A percentile compares a stretch with the other conserved stretches of the same genome.
phyloP scores from a whole-genome alignment of 371 early-diverging fungal species.

The Circinella umbellata region DNA sequence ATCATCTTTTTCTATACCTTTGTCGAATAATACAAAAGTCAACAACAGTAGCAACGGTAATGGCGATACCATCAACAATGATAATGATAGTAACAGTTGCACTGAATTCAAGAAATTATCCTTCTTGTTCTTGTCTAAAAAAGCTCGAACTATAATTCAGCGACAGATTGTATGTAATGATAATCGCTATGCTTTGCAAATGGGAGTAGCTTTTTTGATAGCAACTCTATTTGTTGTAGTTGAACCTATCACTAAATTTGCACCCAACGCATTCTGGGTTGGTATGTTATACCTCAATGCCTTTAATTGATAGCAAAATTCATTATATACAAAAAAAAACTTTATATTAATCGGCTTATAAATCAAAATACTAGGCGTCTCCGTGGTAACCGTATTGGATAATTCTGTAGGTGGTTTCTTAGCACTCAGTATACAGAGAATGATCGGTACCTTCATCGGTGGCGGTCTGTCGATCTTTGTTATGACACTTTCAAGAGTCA shows the following conservation, averaged over 20 bases:
- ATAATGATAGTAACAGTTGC: too few relatives aligned
- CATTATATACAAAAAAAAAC: neutral
- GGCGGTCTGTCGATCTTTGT: slow-evolving; percentile 34
- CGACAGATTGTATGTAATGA: slow-evolving; percentile 12
- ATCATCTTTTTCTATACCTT: too few relatives aligned
- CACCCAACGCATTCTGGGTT: slow-evolving; percentile 27
- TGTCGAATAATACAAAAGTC: too few relatives aligned
- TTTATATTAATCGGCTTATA: neutral
- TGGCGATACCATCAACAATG: too few relatives aligned
- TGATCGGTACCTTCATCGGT: slow-evolving; percentile 41
- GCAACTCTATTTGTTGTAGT: slow-evolving; percentile 22
- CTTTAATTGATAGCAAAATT: neutral
- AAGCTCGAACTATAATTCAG: neutral
- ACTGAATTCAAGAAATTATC: too few relatives aligned
- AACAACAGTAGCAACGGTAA: too few relatives aligned
- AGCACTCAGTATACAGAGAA: slow-evolving; percentile 35
- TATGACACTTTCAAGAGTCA: slow-evolving; percentile 36
- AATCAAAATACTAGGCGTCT: slow-evolving; percentile 28
- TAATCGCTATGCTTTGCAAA: slow-evolving; percentile 26
- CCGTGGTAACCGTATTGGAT: slow-evolving; percentile 42
- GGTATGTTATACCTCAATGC: slow-evolving; percentile 13
- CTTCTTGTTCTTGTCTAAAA: neutral
- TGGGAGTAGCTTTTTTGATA: slow-evolving; percentile 19
- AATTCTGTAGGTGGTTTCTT: slow-evolving; percentile 43
- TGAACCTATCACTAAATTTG: slow-evolving; percentile 12